phyloP scores from a whole-genome alignment of 441 rosid species.

The Pelargonium cotyledonis region DNA sequence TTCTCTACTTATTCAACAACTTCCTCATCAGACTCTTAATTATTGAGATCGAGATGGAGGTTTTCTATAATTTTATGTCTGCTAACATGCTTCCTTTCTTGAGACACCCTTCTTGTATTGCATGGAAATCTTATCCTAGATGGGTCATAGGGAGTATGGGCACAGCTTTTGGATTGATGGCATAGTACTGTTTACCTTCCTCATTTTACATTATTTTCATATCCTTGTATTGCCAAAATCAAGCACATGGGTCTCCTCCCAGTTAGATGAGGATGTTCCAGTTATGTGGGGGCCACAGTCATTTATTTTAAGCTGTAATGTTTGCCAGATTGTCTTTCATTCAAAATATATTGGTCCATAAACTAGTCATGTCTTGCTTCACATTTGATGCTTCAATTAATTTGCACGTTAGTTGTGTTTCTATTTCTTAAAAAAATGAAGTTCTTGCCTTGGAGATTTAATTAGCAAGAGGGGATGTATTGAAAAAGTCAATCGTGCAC shows the following conservation, averaged over 20 bases:
- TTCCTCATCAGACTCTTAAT: no score
- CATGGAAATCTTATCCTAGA: slow-evolving; percentile 33
- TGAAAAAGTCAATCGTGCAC: no score
- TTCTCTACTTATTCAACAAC: no score
- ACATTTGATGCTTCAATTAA: no score
- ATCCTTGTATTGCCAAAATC: not conserved
- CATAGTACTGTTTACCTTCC: not conserved
- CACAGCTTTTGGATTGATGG: slow-evolving; percentile 20
- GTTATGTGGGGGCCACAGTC: not conserved
- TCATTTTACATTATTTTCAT: no score
- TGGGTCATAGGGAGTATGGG: slow-evolving; percentile 33
- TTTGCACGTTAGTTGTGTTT: no score
- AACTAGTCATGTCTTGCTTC: no score
- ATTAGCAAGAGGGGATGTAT: no score
- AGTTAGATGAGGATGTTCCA: not conserved
- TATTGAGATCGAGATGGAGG: no score
- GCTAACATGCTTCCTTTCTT: slow-evolving; percentile 32
- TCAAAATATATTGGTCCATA: no score
- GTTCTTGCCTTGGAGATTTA: no score
- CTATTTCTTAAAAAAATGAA: no score
- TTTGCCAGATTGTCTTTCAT: not conserved
- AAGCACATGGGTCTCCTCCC: not conserved
- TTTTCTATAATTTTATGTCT: not conserved
- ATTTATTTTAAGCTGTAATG: not conserved
- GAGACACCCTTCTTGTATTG: slow-evolving; percentile 22